Percentiles rank a stretch among this genome's conserved stretches.
phyloP scores from a whole-genome alignment of 331 rosid genomes.

The Acacia concinna region DNA sequence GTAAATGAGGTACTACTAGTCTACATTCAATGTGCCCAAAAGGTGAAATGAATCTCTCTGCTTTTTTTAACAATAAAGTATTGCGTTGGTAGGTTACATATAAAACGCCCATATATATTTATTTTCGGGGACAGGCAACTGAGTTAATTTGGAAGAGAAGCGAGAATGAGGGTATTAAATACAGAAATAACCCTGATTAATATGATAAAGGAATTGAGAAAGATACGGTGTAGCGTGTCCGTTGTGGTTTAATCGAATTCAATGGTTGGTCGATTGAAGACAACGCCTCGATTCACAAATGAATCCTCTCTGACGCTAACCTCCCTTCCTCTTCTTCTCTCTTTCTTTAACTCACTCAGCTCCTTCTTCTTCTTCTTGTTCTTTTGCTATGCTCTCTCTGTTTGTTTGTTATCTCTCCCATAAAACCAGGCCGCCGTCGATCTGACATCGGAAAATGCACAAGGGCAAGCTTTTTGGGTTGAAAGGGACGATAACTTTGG shows the following conservation, averaged over 20 bases:
- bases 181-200: neutral
- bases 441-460: neutral
- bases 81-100: neutral
- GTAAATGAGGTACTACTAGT: neutral
- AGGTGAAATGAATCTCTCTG: neutral
- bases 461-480: constrained; percentile 26
- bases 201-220: neutral
- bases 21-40: neutral
- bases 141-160: neutral
- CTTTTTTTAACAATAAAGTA: neutral
- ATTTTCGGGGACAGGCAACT: neutral
- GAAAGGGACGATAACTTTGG: constrained; percentile 32
- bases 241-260: neutral
- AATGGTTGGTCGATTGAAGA: neutral
- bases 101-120: neutral
- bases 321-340: too few species aligned
- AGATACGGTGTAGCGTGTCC: neutral
- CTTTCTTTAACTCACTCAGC: neutral
- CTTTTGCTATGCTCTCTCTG: neutral
- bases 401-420: neutral
- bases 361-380: neutral
- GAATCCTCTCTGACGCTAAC: neutral
- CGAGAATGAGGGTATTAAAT: neutral
- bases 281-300: neutral
- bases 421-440: neutral